Evolutionary conservation across 2,329 filamentous ascomycete species (phyloP), one percentile per base, ranked within the genome.

Genomic region (Alternaria consortialis): DNA sequence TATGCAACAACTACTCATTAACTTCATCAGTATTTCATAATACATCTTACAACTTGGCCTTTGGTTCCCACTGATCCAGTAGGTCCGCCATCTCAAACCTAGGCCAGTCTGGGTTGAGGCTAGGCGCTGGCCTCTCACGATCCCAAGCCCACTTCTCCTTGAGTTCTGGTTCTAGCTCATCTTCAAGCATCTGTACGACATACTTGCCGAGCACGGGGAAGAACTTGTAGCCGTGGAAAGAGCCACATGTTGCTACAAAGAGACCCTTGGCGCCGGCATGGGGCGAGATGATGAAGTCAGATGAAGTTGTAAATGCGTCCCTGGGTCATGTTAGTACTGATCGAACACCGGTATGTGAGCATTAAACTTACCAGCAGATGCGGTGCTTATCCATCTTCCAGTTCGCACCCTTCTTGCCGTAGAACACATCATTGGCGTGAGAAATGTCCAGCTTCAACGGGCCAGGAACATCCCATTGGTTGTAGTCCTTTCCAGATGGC

Each of bases 71-170:
- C 43, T 65, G 64, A 31, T 81, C 77, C 56, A 81, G 57, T 54
- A 88, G 69, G 66, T 88, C 84, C 53, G 77, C 83, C 82, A 89
- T 83, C 81, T 89, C 86, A 4, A 80, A 79, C 48, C 84, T 81
- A 7, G 87, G 87, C 74, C 82, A 90, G 70, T 87, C 85, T 7
- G 83, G 80, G 67, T 87, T 87, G 11, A 80, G 69, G 2, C 67
- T 68, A 6, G 71, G 70, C 29, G 87, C 84, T 2, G 87, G 86
- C 23, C 85, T 77, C 69, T 87, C 84, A 12, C 87, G 82, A 72
- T 90, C 86, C 67, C 85, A 84, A 32, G 82, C 82, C 83, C 88
- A 92, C 84, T 91, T 92, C 55, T 84, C 82, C 42, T 80, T 80
- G 64, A 92, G 83, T 53, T 85, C 53, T 65, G 70, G 43, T 46